These are phyloP conservation scores for Sclerospora graminicola DNA, from an alignment of 352 stramenopile genomes.

Conservation along the genomic window DNA sequence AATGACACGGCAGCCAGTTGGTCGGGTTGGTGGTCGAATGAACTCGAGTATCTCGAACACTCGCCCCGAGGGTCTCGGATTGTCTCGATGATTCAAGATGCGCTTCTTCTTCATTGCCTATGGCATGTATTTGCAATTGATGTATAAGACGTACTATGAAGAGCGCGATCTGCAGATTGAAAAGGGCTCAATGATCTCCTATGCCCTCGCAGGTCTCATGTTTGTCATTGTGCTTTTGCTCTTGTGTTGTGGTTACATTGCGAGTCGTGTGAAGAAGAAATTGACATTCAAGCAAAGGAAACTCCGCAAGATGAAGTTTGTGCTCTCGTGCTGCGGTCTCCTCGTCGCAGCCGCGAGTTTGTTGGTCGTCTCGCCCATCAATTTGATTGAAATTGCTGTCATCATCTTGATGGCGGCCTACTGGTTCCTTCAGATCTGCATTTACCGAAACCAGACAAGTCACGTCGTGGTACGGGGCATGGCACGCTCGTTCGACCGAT, in stretches of 20 bases:
- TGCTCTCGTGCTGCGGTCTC: conserved; percentile 61
- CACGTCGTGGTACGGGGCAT: conserved; percentile 75
- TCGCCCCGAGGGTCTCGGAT: conserved; percentile 50
- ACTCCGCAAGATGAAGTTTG: conserved; percentile 84
- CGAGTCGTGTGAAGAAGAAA: conserved; percentile 82
- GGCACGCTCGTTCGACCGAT: conserved; percentile 64
- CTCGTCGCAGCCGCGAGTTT: conserved; percentile 42
- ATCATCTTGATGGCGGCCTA: conserved; percentile 67
- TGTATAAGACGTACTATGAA: conserved; percentile 77
- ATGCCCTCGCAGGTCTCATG: conserved; percentile 53
- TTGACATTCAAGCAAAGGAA: conserved; percentile 86
- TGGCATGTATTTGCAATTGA: conserved; percentile 68
- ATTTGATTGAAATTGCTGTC: conserved; percentile 63
- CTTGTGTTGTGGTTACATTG: conserved; percentile 74
- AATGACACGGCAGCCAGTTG: conserved; percentile 83
- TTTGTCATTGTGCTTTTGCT: conserved; percentile 67
- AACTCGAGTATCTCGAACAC: conserved; percentile 76
- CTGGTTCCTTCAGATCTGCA: conserved; percentile 77
- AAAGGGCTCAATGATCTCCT: conserved; percentile 48
- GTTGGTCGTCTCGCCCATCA: conserved; percentile 54
- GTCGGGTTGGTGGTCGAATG: conserved; percentile 83
- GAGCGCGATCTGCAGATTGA: conserved; percentile 47
- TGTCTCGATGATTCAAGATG: conserved; percentile 68
- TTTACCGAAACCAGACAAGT: conserved; percentile 66
- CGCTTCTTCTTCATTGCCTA: conserved; percentile 73